These are phyloP conservation scores for Chrysophaeum taylorii DNA, from an alignment of 352 stramenopile species.

Conservation along the genomic window DNA sequence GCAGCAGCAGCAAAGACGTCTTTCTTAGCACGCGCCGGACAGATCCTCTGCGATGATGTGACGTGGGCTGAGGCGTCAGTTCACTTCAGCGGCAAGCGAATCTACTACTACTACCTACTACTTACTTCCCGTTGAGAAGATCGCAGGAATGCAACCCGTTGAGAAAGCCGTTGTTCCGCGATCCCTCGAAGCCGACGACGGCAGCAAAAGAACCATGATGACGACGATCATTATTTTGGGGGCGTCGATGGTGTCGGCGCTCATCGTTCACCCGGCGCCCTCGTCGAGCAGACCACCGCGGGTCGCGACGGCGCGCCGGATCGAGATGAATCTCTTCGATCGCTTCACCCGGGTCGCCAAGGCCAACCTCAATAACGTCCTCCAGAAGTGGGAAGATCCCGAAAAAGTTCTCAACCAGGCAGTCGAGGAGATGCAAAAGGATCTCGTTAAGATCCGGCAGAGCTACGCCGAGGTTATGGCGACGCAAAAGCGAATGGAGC, in stretches of 20 bases:
- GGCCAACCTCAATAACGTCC: conserved; percentile 51
- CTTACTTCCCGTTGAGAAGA: too few relatives aligned
- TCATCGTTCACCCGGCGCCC: background rate
- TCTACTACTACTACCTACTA: too few relatives aligned
- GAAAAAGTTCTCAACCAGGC: conserved; percentile 51
- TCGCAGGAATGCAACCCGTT: too few relatives aligned
- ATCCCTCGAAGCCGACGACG: too few relatives aligned
- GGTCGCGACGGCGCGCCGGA: background rate
- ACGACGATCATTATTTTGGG: background rate
- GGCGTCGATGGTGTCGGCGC: background rate
- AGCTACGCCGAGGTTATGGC: conserved; percentile 66
- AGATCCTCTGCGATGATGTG: too few relatives aligned
- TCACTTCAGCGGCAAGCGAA: too few relatives aligned
- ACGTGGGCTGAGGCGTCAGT: too few relatives aligned
- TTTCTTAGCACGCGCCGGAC: too few relatives aligned
- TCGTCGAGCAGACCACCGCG: background rate
- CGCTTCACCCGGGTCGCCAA: conserved; percentile 61
- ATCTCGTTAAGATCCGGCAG: conserved; percentile 67
- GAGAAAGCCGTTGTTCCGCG: too few relatives aligned
- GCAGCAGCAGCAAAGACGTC: background rate
- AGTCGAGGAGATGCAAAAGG: conserved; percentile 46
- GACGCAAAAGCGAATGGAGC: conserved; percentile 59
- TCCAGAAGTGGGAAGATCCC: conserved; percentile 57
- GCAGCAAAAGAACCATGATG: too few relatives aligned
- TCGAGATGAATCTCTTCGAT: conserved; percentile 60